Conservation (phyloP, 352 stramenopile species). For the Phytophthora quininea region DNA sequence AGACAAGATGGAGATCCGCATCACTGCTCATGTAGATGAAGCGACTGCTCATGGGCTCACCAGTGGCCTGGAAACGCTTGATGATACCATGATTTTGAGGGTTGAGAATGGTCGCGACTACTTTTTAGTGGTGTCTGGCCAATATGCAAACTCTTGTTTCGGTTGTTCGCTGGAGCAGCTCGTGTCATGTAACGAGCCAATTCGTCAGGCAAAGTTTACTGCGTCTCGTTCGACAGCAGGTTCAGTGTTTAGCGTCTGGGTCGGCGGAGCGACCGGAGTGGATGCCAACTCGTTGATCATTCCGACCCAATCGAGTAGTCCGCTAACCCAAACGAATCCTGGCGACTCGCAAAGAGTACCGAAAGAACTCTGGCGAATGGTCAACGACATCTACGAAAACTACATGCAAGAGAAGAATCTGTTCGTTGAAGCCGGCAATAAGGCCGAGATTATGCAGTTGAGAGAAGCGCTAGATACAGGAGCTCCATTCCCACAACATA, state of each 20-base stretch:
- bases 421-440: slow-evolving; percentile 78
- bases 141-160: slow-evolving; percentile 95
- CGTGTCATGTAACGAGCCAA: slow-evolving; percentile 88
- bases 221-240: slow-evolving; percentile 26
- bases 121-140: slow-evolving; percentile 93
- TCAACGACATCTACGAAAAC: slow-evolving; percentile 94
- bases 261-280: slow-evolving; percentile 36
- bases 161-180: slow-evolving; percentile 95
- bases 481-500: slow-evolving; percentile 78
- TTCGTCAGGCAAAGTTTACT: slow-evolving; percentile 69
- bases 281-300: slow-evolving; percentile 30
- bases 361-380: slow-evolving; percentile 98
- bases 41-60: slow-evolving; percentile 90
- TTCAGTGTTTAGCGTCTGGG: slow-evolving; percentile 55
- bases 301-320: slow-evolving; percentile 39
- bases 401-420: slow-evolving; percentile 81
- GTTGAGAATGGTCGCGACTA: slow-evolving; percentile 97
- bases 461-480: slow-evolving; percentile 95
- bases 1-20: slow-evolving; percentile 87
- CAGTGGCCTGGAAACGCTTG: slow-evolving; percentile 89
- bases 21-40: slow-evolving; percentile 92
- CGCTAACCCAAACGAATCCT: slow-evolving; percentile 29
- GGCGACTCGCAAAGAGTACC: slow-evolving; percentile 84
- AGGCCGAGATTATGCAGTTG: slow-evolving; percentile 69
- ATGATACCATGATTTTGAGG: slow-evolving; percentile 97